These are phyloP conservation scores for Diaporthe longicolla DNA, from an alignment of 2,329 filamentous ascomycete genomes.

Conservation along the genomic window DNA sequence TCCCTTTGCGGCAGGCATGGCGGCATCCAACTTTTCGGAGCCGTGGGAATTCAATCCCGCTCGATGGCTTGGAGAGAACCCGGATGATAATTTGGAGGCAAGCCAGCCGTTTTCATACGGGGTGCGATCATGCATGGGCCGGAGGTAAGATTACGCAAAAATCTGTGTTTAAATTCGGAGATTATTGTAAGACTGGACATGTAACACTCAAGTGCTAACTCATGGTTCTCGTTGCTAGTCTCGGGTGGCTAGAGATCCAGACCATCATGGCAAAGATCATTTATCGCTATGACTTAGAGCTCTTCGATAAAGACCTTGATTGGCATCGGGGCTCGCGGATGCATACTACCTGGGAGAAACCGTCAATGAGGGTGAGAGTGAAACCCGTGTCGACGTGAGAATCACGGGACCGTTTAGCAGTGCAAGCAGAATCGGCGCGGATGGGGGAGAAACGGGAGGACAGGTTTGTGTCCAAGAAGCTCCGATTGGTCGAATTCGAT, in stretches of 20 bases:
- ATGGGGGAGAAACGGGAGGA: neutral
- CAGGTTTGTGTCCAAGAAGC: neutral
- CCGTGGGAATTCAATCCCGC: constrained; percentile 44
- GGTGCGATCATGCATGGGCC: neutral
- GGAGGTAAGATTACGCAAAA: constrained; percentile 38
- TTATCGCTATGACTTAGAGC: constrained; percentile 46
- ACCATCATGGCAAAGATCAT: constrained; percentile 46
- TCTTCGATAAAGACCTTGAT: constrained; percentile 45
- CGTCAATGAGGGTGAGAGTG: constrained; percentile 42
- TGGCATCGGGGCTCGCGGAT: constrained; percentile 46
- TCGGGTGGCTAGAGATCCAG: constrained; percentile 44
- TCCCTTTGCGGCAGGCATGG: constrained; percentile 44
- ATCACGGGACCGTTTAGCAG: neutral
- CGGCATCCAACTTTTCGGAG: constrained; percentile 39
- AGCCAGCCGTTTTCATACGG: constrained; percentile 44
- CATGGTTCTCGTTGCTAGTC: constrained; percentile 31
- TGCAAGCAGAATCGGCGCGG: neutral
- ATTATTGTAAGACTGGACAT: neutral
- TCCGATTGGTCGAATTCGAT: neutral
- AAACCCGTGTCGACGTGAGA: neutral
- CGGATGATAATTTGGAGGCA: constrained; percentile 43
- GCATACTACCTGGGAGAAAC: constrained; percentile 48
- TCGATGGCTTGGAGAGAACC: constrained; percentile 43
- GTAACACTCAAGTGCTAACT: neutral
- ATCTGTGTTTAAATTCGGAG: neutral